phyloP scores from a whole-genome alignment of 108 stramenopile genomes.

The Cylindrotheca closterium region DNA sequence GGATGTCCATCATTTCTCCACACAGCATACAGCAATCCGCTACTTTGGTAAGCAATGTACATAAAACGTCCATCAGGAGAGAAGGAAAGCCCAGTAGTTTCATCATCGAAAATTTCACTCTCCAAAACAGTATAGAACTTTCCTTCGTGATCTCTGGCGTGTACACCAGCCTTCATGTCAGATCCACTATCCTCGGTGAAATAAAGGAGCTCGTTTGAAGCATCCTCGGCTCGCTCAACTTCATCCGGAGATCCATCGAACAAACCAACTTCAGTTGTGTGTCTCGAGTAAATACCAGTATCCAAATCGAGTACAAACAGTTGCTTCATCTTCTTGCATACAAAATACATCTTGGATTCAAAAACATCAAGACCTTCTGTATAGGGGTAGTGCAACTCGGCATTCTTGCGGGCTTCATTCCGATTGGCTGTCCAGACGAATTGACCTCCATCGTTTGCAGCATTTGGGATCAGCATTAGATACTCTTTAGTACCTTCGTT shows the following conservation, averaged over 20 bases:
- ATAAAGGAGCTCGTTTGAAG: conserved; percentile 35
- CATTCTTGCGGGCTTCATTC: conserved; percentile 24
- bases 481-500: conserved; percentile 36
- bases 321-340: conserved; percentile 33
- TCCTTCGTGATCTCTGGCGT: conserved; percentile 37
- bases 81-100: conserved; percentile 62
- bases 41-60: conserved; percentile 56
- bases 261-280: conserved; percentile 19
- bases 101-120: conserved; percentile 24
- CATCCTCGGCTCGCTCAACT: conserved; percentile 6
- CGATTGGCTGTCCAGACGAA: conserved; percentile 34
- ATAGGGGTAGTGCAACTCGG: conserved; percentile 30
- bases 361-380: conserved; percentile 40
- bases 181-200: conserved; percentile 51
- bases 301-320: conserved; percentile 45
- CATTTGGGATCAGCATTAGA: conserved; percentile 31
- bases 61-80: conserved; percentile 52
- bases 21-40: conserved; percentile 42
- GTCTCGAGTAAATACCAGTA: conserved; percentile 20
- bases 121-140: conserved; percentile 39
- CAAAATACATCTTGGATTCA: conserved; percentile 31
- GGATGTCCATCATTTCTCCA: conserved; percentile 49
- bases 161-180: conserved; percentile 28
- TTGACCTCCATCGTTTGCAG: conserved; percentile 18
- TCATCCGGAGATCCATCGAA: conserved; percentile 47